Conservation (phyloP, 2,329 filamentous ascomycete species). For the Furcasterigmium furcatum region DNA sequence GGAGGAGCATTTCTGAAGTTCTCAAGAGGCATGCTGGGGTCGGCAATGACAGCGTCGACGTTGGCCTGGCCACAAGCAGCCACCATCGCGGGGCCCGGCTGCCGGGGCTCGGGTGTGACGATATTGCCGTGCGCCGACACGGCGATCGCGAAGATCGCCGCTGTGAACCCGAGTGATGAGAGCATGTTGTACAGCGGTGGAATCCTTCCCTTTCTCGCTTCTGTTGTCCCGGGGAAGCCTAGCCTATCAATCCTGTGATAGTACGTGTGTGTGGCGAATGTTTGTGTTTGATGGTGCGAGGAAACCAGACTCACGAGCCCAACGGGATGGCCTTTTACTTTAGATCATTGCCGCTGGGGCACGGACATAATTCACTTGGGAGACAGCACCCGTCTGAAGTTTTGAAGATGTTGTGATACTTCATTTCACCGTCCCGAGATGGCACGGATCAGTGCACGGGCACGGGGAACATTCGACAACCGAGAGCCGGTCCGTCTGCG, state of each 20-base stretch:
- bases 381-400: not conserved
- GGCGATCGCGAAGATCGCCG: constrained; percentile 11
- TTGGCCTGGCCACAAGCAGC: constrained; percentile 38
- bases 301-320: not conserved
- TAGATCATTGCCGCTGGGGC: not conserved
- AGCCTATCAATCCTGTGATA: too few species aligned
- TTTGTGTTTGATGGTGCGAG: not conserved
- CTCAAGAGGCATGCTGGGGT: constrained; percentile 31
- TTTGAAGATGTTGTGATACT: not conserved
- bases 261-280: not conserved
- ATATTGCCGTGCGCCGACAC: constrained; percentile 42
- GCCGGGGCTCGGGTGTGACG: constrained; percentile 34
- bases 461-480: not conserved
- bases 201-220: not conserved
- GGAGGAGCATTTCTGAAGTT: constrained; percentile 17
- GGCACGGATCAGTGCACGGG: too few species aligned
- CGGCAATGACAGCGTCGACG: constrained; percentile 27
- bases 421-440: too few species aligned
- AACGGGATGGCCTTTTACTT: not conserved
- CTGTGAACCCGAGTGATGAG: constrained; percentile 8
- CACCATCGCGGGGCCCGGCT: constrained; percentile 37
- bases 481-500: too few species aligned
- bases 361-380: not conserved
- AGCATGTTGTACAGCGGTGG: constrained; percentile 4
- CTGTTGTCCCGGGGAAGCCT: not conserved